A percentile compares a stretch with the other conserved stretches of the same genome.
Evolutionary conservation across 1,139 yeast species (phyloP).

Genomic region (Pichia sp.): DNA sequence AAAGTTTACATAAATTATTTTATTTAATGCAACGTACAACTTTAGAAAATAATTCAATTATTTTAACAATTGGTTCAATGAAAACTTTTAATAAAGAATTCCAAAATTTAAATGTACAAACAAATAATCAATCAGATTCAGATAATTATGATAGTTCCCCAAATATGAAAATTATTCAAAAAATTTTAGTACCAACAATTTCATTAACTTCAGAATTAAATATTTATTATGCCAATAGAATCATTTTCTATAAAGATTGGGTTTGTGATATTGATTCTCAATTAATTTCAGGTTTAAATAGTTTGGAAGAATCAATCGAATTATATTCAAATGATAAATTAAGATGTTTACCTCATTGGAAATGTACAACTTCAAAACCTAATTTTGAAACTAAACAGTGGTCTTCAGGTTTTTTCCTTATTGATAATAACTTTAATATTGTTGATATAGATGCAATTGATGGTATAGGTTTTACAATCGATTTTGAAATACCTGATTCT

Average conservation of each 20-base stretch:
- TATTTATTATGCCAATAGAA: constrained; percentile 22
- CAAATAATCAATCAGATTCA: constrained; percentile 6
- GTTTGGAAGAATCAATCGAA: constrained; percentile 10
- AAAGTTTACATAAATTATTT: constrained; percentile 7
- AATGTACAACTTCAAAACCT: constrained; percentile 7
- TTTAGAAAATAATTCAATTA: constrained; percentile 5
- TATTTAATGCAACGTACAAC: constrained; percentile 5
- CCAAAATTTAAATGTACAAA: too few relatives aligned
- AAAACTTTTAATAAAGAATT: constrained; percentile 22
- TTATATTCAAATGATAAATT: constrained; percentile 6
- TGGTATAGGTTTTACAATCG: not conserved
- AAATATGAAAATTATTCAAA: too few relatives aligned
- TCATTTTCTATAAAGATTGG: constrained; percentile 28
- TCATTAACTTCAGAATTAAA: constrained; percentile 24
- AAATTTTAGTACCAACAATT: constrained; percentile 24
- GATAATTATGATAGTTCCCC: constrained; percentile 15
- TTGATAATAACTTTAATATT: constrained; percentile 18
- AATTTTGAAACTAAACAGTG: not conserved
- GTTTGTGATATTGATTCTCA: constrained; percentile 8
- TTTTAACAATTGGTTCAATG: constrained; percentile 25
- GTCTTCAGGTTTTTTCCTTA: constrained; percentile 16
- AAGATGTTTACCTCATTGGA: constrained; percentile 16
- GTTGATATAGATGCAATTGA: constrained; percentile 13
- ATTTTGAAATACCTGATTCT: constrained; percentile 14
- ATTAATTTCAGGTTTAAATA: not conserved